These are phyloP conservation scores for Wickerhamiella nectarea DNA, from an alignment of 805 yeast species.

Conservation along the genomic window DNA sequence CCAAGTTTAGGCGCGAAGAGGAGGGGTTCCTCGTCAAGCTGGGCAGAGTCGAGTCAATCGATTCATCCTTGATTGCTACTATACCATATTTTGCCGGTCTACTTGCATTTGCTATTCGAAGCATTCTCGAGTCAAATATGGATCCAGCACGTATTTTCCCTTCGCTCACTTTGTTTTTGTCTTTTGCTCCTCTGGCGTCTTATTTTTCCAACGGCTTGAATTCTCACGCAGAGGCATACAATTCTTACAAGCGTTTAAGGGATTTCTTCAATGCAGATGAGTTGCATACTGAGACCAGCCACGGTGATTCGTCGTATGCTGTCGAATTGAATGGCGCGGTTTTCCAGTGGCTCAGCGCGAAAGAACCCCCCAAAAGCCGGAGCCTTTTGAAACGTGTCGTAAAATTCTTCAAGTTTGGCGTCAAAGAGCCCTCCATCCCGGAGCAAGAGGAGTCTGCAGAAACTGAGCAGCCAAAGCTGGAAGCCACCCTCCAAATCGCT, in stretches of 20 bases:
- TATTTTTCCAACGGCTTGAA: constrained; percentile 38
- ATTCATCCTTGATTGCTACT: constrained; percentile 53
- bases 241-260: constrained; percentile 21
- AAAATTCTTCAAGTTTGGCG: neutral
- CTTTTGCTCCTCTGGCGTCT: constrained; percentile 54
- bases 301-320: constrained; percentile 25
- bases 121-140: constrained; percentile 31
- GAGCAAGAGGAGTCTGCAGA: neutral
- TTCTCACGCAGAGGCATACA: constrained; percentile 30
- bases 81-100: constrained; percentile 62
- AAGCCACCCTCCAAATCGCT: constrained; percentile 36
- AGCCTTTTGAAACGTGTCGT: neutral
- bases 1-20: constrained; percentile 48
- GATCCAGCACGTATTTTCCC: constrained; percentile 57
- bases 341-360: constrained; percentile 42
- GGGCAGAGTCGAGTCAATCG: constrained; percentile 49
- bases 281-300: constrained; percentile 19
- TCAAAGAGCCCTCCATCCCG: neutral
- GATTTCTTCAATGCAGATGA: constrained; percentile 28
- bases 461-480: neutral
- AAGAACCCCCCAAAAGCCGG: neutral
- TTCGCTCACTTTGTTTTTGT: constrained; percentile 54
- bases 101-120: constrained; percentile 38
- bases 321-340: constrained; percentile 39
- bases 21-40: constrained; percentile 46